phyloP scores from a whole-genome alignment of 129 eudicot genomes.

The Flaveria brownii region DNA sequence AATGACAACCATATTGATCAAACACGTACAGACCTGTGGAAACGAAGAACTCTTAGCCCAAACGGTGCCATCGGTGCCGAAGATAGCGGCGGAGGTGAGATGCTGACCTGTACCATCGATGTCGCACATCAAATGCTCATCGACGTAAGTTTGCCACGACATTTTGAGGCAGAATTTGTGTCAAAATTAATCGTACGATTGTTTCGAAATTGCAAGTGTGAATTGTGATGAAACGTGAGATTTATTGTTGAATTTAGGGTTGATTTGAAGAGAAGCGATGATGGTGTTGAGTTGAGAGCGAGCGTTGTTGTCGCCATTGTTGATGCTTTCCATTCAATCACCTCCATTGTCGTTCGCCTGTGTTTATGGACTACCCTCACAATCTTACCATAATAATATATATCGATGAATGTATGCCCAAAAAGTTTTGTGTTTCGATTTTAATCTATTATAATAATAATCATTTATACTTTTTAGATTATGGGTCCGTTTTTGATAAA shows the following conservation, averaged over 20 bases:
- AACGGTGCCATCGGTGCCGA: slow-evolving; percentile 66
- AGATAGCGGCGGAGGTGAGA: slow-evolving; percentile 70
- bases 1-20: no score
- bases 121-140: slow-evolving; percentile 85
- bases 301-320: slow-evolving; percentile 1
- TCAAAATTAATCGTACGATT: neutral
- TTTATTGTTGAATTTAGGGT: slow-evolving; percentile 21
- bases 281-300: neutral
- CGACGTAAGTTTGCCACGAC: slow-evolving; percentile 95
- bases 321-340: neutral
- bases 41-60: slow-evolving; percentile 72
- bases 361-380: neutral
- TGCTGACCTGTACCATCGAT: slow-evolving; percentile 62
- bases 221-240: slow-evolving; percentile 15
- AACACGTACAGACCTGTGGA: slow-evolving; percentile 44
- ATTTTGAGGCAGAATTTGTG: slow-evolving; percentile 29
- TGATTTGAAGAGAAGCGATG: neutral
- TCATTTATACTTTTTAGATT: no score
- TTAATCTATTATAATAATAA: no score
- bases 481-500: no score
- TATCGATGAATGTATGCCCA: neutral
- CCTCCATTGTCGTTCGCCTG: neutral
- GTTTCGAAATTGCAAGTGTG: slow-evolving; percentile 21
- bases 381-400: neutral
- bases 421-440: neutral